Percentiles rank a stretch among this genome's conserved stretches.
Conservation (phyloP, 805 yeast species). For the Yarrowia deformans region DNA sequence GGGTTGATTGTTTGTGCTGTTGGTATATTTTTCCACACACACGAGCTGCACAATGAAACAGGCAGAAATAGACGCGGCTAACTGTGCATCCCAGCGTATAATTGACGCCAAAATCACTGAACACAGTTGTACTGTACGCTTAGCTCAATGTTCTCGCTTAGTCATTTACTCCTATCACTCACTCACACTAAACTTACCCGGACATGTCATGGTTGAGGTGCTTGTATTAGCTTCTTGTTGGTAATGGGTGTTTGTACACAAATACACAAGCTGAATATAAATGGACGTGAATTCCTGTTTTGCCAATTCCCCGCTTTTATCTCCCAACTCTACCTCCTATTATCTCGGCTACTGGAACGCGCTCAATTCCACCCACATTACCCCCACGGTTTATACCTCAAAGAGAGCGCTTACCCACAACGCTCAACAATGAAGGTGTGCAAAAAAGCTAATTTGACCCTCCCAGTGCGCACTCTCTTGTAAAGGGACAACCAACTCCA, state of each 20-base stretch:
- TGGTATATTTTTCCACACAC: too few relatives aligned
- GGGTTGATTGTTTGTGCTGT: too few relatives aligned
- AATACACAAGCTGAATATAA: not conserved
- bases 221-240: not conserved
- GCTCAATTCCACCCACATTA: not conserved
- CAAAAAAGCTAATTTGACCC: slow-evolving; percentile 26
- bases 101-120: too few relatives aligned
- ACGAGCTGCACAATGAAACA: not conserved
- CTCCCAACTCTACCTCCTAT: not conserved
- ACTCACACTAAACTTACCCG: slow-evolving; percentile 25
- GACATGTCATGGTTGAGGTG: slow-evolving; percentile 12
- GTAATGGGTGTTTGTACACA: not conserved
- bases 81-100: too few relatives aligned
- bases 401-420: slow-evolving; percentile 8
- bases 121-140: not conserved
- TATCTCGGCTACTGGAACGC: not conserved
- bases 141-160: not conserved
- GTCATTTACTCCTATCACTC: not conserved
- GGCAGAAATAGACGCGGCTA: not conserved
- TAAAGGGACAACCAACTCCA: too few relatives aligned
- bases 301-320: not conserved
- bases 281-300: not conserved
- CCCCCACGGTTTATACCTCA: slow-evolving; percentile 15
- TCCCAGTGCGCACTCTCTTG: not conserved
- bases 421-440: slow-evolving; percentile 30